Percentiles rank a stretch among this genome's conserved stretches.
Conservation (phyloP, 108 stramenopile genomes). For the Nannochloropsis gaditana region DNA sequence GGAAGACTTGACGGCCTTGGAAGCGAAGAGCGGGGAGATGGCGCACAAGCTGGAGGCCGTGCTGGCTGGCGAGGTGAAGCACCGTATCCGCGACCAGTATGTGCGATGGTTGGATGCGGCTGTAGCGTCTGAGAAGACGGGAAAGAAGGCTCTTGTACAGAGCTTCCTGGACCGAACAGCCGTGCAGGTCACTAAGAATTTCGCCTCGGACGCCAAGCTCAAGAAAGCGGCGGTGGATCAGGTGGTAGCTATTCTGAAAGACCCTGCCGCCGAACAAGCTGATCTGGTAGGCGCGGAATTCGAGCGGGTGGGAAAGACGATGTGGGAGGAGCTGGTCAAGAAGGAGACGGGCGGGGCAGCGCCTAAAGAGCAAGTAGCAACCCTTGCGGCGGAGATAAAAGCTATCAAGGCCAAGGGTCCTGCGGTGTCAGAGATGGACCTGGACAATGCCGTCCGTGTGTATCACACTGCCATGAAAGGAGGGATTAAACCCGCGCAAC, state of each 20-base stretch:
- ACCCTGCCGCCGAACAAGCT: slow-evolving; percentile 4
- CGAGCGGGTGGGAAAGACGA: neutral
- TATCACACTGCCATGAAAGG: slow-evolving; percentile 15
- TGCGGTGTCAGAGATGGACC: slow-evolving; percentile 7
- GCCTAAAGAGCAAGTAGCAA: neutral
- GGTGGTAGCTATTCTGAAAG: neutral
- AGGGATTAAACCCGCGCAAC: neutral
- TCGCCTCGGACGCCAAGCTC: slow-evolving; percentile 2
- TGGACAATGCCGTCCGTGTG: slow-evolving; percentile 13
- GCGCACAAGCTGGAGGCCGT: slow-evolving; percentile 17
- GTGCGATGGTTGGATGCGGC: slow-evolving; percentile 7
- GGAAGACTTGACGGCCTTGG: neutral
- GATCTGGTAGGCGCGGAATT: slow-evolving; percentile 13
- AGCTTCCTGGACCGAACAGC: neutral
- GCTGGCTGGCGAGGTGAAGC: neutral
- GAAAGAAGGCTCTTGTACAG: neutral
- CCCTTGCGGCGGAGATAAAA: neutral
- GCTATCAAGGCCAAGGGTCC: slow-evolving; percentile 9
- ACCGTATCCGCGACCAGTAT: neutral
- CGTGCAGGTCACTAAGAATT: neutral
- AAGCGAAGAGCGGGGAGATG: neutral
- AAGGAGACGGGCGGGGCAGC: neutral
- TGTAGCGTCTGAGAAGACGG: neutral
- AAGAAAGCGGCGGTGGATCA: neutral
- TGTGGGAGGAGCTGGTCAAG: neutral